Evolutionary conservation across 2,329 filamentous ascomycete genomes (phyloP), one percentile per base, ranked within the genome.

Genomic region (Neonectria neomacrospora): DNA sequence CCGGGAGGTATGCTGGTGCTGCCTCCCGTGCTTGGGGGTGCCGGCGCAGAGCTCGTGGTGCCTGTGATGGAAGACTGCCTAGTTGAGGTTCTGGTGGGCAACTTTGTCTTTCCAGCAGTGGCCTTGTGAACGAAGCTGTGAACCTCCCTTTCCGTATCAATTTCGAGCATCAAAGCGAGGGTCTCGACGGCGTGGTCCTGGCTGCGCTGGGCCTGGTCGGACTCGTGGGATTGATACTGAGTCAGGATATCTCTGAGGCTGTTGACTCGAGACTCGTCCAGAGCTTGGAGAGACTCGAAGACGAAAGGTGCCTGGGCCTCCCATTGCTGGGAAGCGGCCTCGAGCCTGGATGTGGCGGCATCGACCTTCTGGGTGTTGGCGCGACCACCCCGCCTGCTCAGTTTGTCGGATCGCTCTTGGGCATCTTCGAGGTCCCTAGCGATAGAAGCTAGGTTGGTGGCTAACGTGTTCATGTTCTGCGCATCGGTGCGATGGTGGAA

Each of bases 281-380:
- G 83, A 6, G 92, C 91, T 77, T 99, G 96, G 26, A 99, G 86
- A 64, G 90, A 91, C 79, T 99, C 96, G 75, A 97, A 97, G 64
- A 97, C 91, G 78, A 93, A 98, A 1, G 96, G 96, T 14, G 96
- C 93, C 77, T 97, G 94, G 1, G 93, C 94, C 59, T 97, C 90
- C 96, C 96, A 99, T 76, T 97, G 91, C 68, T 90, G 86, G 47
- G 85, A 88, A n/a, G 93, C 91, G 64, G 88, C 88, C 67, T 97
- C 92, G 45, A 96, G 87, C 67, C 89, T 90, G 18, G 88, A 83
- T 11, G 88, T 85, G 12, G 93, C 94, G 66, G 85, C 86, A 45
- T 94, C 91, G 41, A 96, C 87, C 78, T 96, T 97, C 62, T 89
- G 88, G 2, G 90, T 86, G 72, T 88, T 94, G 44, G 91, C 88